Base-by-base conservation (phyloP, 1,139 yeast species). In the Kodamaea plutei region DNA sequence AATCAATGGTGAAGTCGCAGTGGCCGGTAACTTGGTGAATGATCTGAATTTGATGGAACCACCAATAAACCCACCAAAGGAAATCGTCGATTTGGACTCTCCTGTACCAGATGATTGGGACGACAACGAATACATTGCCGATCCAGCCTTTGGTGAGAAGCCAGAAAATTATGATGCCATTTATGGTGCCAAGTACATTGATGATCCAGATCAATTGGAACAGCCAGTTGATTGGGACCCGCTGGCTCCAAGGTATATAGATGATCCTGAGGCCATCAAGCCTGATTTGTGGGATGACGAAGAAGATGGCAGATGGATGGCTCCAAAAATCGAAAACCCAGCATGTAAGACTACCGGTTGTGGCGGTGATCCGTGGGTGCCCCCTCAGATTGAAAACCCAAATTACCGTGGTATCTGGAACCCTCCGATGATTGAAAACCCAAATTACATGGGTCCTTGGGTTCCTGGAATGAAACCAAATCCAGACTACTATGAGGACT, bases 271-370 rank as follows among this genome's bases (percentile, higher is more conserved):
- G 3, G 79, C 84, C 13, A 50, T 44, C 25, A 71, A 65, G 44
- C 95, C 96, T 8, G 79, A 64, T 25, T 80, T 72, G 47, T 87
- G 95, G 95, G 84, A 83, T 47, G 94, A 84, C 18, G 88, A 79
- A 40, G 89, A 82, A 50, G 95, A 87, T 50, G 95, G 96, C 4
- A 78, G 71, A 45, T 88, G 93, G 89, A 50, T 65, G 26, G 80
- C 89, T 2, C 88, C 88, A 9, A 55, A 67, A 31, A 64, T 87
- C 26, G 61, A 61, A 21, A 88, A 88, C 54, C 95, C 96, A 5
- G 75, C 64, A 38, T 88, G 96, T 58, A 25, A 21, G 5, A 66
- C 59, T 25, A 24, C 26, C 13, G 95, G 95, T 3, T 88, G 96
- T 58, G 96, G 96, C 22, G n/a, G n/a, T n/a, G n/a, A n/a, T n/a